Evolutionary conservation across 345 rosid genomes (phyloP).

Genomic region (Populus tremula): DNA sequence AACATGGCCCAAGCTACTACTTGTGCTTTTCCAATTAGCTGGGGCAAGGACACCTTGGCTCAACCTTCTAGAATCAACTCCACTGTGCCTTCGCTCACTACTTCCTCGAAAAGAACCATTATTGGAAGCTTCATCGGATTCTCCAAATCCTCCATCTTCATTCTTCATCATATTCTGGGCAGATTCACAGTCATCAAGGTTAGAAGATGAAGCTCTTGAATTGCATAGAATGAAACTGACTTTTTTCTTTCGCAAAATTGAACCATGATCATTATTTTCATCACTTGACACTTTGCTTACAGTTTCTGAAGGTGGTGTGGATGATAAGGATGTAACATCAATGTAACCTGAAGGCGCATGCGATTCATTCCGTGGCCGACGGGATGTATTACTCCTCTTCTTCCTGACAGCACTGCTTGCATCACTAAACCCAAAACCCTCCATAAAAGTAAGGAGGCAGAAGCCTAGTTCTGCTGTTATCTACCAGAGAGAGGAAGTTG

Average conservation of each 20-base stretch:
- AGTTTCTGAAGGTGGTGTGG: conserved; percentile 61
- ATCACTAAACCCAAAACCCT: conserved; percentile 55
- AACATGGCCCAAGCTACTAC: conserved; percentile 7
- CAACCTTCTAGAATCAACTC: conserved; percentile 35
- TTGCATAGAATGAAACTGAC: conserved; percentile 9
- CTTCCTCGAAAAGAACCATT: conserved; percentile 50
- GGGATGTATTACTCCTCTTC: conserved; percentile 58
- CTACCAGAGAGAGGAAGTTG: not conserved
- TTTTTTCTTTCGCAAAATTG: conserved; percentile 9
- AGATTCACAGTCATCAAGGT: conserved; percentile 21
- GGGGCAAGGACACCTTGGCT: conserved; percentile 35
- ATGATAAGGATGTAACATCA: conserved; percentile 60
- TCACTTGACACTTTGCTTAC: conserved; percentile 34
- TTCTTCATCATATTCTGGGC: conserved; percentile 41
- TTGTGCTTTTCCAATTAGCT: conserved; percentile 27
- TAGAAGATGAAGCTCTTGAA: conserved; percentile 21
- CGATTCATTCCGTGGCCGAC: conserved; percentile 66
- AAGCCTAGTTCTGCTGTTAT: conserved; percentile 1
- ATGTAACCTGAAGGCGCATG: conserved; percentile 45
- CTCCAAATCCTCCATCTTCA: conserved; percentile 54
- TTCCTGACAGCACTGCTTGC: conserved; percentile 56
- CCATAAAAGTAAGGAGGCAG: conserved; percentile 34
- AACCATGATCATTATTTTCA: conserved; percentile 6
- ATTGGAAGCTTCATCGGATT: conserved; percentile 71
- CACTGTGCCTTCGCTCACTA: conserved; percentile 29